Percentiles rank a stretch among this genome's conserved stretches.
phyloP scores from a whole-genome alignment of 2,329 filamentous ascomycete species.

The Thielaviopsis cerberus region DNA sequence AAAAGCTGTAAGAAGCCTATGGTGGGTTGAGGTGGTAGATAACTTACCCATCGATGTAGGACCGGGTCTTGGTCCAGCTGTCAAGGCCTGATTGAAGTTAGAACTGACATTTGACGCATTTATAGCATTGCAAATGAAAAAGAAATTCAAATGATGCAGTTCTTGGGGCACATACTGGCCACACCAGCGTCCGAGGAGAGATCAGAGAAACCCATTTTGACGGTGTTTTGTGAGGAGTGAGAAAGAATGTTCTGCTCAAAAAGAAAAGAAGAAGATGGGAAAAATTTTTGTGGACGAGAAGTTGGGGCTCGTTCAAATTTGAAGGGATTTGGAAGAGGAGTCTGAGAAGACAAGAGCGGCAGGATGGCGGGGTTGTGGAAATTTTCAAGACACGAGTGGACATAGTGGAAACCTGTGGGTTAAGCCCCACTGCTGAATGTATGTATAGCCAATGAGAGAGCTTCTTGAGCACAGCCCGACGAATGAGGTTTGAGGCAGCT shows the following conservation, averaged over 20 bases:
- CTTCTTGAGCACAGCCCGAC: background rate
- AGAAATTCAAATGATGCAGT: conserved; percentile 12
- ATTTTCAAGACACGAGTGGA: conserved; percentile 11
- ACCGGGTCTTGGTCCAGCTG: conserved; percentile 55
- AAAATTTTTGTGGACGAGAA: conserved; percentile 14
- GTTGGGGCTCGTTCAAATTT: conserved; percentile 14
- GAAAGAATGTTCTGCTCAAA: conserved; percentile 13
- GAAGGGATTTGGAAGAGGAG: conserved; percentile 10
- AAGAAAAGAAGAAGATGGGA: conserved; percentile 14
- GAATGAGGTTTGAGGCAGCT: background rate
- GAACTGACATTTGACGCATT: conserved; percentile 12
- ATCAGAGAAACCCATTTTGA: conserved; percentile 52
- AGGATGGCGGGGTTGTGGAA: conserved; percentile 20
- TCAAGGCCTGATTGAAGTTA: conserved; percentile 38
- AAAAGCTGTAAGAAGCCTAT: too few species aligned
- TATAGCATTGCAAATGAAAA: conserved; percentile 9
- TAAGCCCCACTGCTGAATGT: conserved; percentile 7
- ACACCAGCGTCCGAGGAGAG: conserved; percentile 47
- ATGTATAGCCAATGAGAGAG: conserved; percentile 2
- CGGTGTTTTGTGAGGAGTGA: conserved; percentile 15
- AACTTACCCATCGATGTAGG: conserved; percentile 69
- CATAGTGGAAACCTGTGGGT: conserved; percentile 6
- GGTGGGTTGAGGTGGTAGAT: too few species aligned
- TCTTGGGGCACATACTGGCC: conserved; percentile 20
- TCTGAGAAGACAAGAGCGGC: conserved; percentile 13